Percentiles rank a stretch among this genome's conserved stretches.
Conservation (phyloP, 1,284 basidiomycete species). For the Ceratobasidium theobromae region DNA sequence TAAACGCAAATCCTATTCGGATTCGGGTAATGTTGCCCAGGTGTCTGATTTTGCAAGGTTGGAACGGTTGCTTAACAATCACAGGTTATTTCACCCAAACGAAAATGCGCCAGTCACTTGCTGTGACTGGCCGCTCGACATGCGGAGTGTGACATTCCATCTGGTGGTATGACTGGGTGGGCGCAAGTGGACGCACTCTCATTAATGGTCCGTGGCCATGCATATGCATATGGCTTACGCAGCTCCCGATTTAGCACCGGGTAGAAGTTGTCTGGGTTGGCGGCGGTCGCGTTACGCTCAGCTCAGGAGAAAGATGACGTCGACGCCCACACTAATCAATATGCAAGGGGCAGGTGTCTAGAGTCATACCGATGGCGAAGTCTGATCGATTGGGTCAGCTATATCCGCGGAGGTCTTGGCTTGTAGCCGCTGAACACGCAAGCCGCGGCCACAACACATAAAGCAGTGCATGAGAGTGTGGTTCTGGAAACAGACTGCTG, state of each 20-base stretch:
- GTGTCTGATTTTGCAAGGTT: neutral
- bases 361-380: neutral
- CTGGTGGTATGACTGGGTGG: neutral
- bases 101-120: neutral
- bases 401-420: neutral
- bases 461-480: no score
- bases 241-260: no score
- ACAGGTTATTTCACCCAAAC: neutral
- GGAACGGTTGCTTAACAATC: neutral
- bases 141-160: neutral
- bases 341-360: neutral
- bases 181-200: neutral
- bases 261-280: no score
- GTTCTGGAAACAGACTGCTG: no score
- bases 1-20: neutral
- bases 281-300: no score
- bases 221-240: no score
- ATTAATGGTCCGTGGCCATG: no score
- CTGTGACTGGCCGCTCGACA: neutral
- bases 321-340: no score
- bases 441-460: no score
- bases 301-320: neutral
- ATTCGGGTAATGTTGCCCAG: neutral
- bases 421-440: constrained; percentile 21
- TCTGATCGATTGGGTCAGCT: constrained; percentile 26